Percentiles rank a stretch among this genome's conserved stretches.
These are phyloP conservation scores for Yamadazyma nakazawae DNA, from an alignment of 805 yeast genomes.

Conservation along the genomic window DNA sequence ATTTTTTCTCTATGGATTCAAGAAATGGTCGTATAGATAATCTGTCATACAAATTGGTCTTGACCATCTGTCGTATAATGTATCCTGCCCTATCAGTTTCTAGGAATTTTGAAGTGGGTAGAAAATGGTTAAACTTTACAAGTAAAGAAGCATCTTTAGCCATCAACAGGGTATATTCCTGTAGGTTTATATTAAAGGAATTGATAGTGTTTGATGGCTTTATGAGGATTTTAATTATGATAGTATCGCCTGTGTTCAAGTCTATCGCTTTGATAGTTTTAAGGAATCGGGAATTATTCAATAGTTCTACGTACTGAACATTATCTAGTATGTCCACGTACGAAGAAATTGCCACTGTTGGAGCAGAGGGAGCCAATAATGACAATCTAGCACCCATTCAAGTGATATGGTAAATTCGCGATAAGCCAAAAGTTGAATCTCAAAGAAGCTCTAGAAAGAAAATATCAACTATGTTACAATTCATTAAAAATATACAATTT, in stretches of 20 bases:
- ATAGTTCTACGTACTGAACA: constrained; percentile 68
- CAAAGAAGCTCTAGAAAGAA: not conserved
- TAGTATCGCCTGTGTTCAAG: constrained; percentile 58
- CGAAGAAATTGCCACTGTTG: constrained; percentile 87
- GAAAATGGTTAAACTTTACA: constrained; percentile 51
- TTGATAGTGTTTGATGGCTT: constrained; percentile 40
- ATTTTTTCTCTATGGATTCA: constrained; percentile 73
- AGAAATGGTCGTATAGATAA: constrained; percentile 84
- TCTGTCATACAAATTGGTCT: constrained; percentile 82
- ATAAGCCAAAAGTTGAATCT: not conserved
- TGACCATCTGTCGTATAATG: constrained; percentile 74
- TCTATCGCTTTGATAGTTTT: constrained; percentile 83
- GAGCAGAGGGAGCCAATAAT: constrained; percentile 82
- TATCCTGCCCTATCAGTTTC: constrained; percentile 94
- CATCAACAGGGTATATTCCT: constrained; percentile 22
- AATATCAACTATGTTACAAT: not conserved
- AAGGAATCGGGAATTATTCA: constrained; percentile 79
- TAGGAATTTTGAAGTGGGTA: constrained; percentile 69
- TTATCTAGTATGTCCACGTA: constrained; percentile 77
- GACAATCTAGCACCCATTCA: constrained; percentile 87
- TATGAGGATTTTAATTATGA: constrained; percentile 72
- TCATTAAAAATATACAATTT: constrained; percentile 8
- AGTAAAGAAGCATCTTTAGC: constrained; percentile 40
- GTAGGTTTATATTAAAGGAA: constrained; percentile 21
- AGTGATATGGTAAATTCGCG: not conserved